Evolutionary conservation across 768 basidiomycete genomes (phyloP).

Genomic region (Dioszegia crocea): DNA sequence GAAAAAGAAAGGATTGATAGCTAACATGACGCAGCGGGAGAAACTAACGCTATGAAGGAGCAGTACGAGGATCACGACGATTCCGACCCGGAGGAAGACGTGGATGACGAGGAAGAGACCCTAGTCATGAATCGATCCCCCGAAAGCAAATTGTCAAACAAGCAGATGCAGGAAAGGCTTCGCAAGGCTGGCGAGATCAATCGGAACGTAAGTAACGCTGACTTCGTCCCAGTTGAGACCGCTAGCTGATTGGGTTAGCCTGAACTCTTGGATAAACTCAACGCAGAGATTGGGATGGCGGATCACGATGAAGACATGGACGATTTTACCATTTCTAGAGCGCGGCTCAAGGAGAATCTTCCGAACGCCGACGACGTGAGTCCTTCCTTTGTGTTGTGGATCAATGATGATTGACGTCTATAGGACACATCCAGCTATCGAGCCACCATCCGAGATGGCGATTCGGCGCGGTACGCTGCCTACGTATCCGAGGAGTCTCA

Average conservation of each 20-base stretch:
- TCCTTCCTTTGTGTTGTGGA: not conserved
- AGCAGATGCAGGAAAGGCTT: not conserved
- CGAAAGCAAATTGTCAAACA: slow-evolving; percentile 6
- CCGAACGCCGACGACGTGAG: slow-evolving; percentile 9
- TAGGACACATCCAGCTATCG: no score
- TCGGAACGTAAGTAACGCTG: not conserved
- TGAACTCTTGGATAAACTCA: no score
- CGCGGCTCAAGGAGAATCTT: no score
- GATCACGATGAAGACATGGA: no score
- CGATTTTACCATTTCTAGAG: no score
- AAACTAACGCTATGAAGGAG: no score
- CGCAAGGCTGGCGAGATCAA: not conserved
- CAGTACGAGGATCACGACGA: slow-evolving; percentile 10
- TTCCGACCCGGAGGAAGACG: slow-evolving; percentile 24
- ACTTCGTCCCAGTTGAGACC: no score
- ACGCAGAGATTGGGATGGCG: no score
- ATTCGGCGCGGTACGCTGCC: not conserved
- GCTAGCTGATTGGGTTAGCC: no score
- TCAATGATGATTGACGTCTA: not conserved
- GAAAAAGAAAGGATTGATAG: no score
- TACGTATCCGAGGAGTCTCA: slow-evolving; percentile 26
- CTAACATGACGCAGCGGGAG: no score
- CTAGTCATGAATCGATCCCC: not conserved
- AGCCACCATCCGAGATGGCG: no score
- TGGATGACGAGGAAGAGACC: not conserved